Conservation (phyloP, 176 grass and related monocot species). For the Carex pumila region DNA sequence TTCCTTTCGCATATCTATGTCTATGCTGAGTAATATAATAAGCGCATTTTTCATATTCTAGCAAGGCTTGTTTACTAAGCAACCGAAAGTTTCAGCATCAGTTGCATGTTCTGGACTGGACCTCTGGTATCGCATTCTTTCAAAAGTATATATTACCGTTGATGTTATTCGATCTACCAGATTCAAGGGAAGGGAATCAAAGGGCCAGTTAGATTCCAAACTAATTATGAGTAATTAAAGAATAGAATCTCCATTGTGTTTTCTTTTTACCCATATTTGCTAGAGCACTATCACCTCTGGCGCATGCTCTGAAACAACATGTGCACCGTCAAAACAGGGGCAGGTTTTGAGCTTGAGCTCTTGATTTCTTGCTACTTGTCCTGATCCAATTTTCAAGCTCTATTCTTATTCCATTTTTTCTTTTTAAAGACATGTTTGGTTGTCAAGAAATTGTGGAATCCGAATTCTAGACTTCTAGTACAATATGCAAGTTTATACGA, state of each 20-base stretch:
- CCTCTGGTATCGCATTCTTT: conserved; percentile 1
- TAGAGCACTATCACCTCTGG: neutral
- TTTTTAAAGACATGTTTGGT: neutral
- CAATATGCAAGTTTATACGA: no score
- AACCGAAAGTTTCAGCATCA: neutral
- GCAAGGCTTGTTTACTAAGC: neutral
- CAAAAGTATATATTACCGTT: neutral
- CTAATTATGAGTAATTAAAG: neutral
- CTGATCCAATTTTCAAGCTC: neutral
- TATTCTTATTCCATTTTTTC: neutral
- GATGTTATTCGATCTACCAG: neutral
- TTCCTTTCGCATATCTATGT: neutral
- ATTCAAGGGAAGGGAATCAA: conserved; percentile 10
- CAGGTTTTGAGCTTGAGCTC: neutral
- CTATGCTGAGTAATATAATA: conserved; percentile 5
- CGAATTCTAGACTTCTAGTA: no score
- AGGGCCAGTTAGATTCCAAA: neutral
- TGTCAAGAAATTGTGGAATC: no score
- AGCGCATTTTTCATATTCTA: neutral
- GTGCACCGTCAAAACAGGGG: neutral
- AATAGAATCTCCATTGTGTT: neutral
- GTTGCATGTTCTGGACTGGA: neutral
- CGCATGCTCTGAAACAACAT: neutral
- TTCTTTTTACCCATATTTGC: neutral
- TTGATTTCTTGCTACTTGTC: neutral